Evolutionary conservation across 768 basidiomycete species (phyloP), one percentile per base, ranked within the genome.

Genomic region (Xerocomus potaroensis): DNA sequence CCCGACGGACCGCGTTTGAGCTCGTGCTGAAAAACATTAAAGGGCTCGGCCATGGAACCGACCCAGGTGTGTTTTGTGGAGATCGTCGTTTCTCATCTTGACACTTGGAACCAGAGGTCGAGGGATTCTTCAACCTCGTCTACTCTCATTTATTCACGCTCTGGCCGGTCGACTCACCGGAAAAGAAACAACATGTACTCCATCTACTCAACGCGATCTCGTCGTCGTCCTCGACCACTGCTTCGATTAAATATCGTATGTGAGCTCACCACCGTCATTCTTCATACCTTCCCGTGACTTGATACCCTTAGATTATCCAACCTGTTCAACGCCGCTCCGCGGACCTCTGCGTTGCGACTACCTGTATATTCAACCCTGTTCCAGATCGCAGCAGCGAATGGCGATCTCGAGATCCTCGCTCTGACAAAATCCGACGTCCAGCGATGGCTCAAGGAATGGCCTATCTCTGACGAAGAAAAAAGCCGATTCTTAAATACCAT

Each of bases 91-190:
- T 18, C n/a, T n/a, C n/a, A n/a, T 14, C 16, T 51, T 30, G 30
- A 58, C 5, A 58, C 32, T 24, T 24, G 43, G 26, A 18, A 34
- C 19, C 62, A 87, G 85, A 92, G 69, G 81, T 82, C 52, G 88
- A 91, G 69, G 90, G 90, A 16, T 91, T 91, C 66, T 91, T 90
- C 74, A 91, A 91, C 65, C 74, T 91, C 27, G 62, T 91, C 34
- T 84, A 79, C 58, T 77, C 88, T 3, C 87, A 91, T 68, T 60
- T 90, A 31, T 75, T 87, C 53, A 65, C 75, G 9, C 68, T 87
- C 21, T 83, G 79, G 66, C 66, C 79, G 7, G 50, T 68, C 38
- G 74, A 79, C 46, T 75, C 80, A 5, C 61, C 77, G 15, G 80
- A 84, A 63, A 72, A 72, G n/a, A 78, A 70, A 57, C 63, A 72